phyloP scores from a whole-genome alignment of 1,139 yeast genomes.

The Kluyveromyces marxianus region DNA sequence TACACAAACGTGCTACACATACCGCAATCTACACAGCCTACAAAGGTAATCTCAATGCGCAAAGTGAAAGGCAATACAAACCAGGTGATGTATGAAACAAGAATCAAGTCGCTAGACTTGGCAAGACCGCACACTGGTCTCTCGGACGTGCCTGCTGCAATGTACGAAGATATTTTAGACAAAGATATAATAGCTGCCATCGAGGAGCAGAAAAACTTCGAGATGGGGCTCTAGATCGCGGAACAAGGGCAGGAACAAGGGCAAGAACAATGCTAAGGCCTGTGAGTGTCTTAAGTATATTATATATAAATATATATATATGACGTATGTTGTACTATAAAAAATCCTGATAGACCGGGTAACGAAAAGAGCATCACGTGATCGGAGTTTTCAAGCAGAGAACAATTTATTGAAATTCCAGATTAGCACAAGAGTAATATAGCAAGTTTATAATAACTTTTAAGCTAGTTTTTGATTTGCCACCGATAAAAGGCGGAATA shows the following conservation, averaged over 20 bases:
- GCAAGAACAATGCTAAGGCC: too few relatives aligned
- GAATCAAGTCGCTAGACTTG: conserved; percentile 40
- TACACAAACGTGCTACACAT: conserved; percentile 74
- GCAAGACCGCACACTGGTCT: conserved; percentile 54
- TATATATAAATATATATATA: background rate
- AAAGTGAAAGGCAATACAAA: conserved; percentile 16
- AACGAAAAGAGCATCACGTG: background rate
- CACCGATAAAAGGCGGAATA: background rate
- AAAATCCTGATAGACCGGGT: background rate
- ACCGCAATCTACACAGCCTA: conserved; percentile 74
- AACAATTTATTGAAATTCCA: too few relatives aligned
- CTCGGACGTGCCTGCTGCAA: conserved; percentile 44
- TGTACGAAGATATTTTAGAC: conserved; percentile 52
- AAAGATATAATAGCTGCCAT: conserved; percentile 57
- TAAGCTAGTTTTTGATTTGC: background rate
- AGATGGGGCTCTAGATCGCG: conserved; percentile 24
- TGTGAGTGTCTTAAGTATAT: background rate
- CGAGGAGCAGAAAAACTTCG: conserved; percentile 54
- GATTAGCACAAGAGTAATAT: too few relatives aligned
- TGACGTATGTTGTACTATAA: background rate
- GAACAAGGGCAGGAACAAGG: background rate
- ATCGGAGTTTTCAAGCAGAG: background rate
- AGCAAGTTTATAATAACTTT: too few relatives aligned
- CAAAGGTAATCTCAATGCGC: conserved; percentile 30
- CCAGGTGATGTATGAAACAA: conserved; percentile 43